Evolutionary conservation across 257 asterid species (phyloP), one percentile per base, ranked within the genome.

Genomic region (Craterostigma plantagineum): DNA sequence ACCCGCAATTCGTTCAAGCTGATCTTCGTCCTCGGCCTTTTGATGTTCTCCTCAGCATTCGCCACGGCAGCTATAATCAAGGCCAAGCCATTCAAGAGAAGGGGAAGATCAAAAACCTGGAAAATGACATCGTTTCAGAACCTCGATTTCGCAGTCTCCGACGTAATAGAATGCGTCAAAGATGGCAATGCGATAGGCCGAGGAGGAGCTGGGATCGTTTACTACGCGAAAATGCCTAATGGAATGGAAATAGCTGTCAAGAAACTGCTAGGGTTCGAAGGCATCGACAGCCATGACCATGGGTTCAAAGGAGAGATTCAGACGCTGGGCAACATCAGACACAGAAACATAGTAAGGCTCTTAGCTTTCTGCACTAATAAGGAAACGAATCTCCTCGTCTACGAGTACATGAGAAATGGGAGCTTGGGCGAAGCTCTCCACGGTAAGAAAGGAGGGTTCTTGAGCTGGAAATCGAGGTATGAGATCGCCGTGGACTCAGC

Each of bases 191-290:
- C 76, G 51, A 76, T 87, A n/a, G 97, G 97, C 38, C 45, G 82
- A 34, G 97, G 97, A 30, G 97, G 97, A 11, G 95, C 86, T 0
- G 97, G 97, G 46, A 55, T 87, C 7, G 97, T 87, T 16, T 87
- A 81, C 73, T 87, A 81, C 6, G 95, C 93, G 0, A 79, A 61
- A 54, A 76, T 65, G 80, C 73, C 73, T 1, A 66, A 62, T 11
- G 97, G 97, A 11, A 70, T 51, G 0, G 97, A 87, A 56, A 70
- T 87, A 7, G 97, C 95, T 0, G 95, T 87, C 10, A 87, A 87
- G 45, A 87, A 82, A 33, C 77, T 87, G 1, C 58, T 78, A 2
- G 82, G 91, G 0, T 53, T 71, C 9, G 62, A 56, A 52, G 53
- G 67, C 43, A 57, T 67, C 50, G 69, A 39, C 40, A 70, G 62